Evolutionary conservation across 306 rosid genomes (phyloP), one percentile per base, ranked within the genome.

Genomic region (Vigna angularis): DNA sequence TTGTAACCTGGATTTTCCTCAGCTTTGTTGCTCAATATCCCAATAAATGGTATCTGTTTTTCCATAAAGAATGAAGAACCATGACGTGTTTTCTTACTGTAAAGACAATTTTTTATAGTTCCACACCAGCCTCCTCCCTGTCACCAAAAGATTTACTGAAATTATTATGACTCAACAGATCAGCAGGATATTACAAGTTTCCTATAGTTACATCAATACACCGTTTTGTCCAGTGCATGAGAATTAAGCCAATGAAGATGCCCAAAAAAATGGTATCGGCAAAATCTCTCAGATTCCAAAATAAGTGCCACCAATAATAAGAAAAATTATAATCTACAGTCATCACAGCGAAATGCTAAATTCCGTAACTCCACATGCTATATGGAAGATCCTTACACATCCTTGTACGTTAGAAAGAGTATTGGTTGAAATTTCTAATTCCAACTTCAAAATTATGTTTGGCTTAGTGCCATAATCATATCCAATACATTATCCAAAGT

Each of bases 51-150:
- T 48, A 93, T 84, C 30, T 88, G 84, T 73, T 91, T 93, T 80
- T 93, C 97, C 97, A 93, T 93, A 61, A 32, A 84, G 7, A 50
- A 53, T 2, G 98, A 93, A 40, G 97, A 93, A 79, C 96, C 97
- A 14, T 93, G 97, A 42, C 96, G 96, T 12, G 97, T 88, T 71
- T 85, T 91, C 85, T 90, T 91, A 79, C 97, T 89, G 62, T 81
- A 93, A 52, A 81, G 30, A 67, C 98, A 93, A 69, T 79, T 90
- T 78, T 85, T 83, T 11, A 87, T 63, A 24, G 87, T 87, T 80
- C 90, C 92, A 75, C 98, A 93, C 98, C 98, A 93, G 47, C 98
- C 96, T 40, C 98, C 97, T 66, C 98, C 98, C 96, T 92, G 70
- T 56, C 58, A 70, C 28, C 75, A 76, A 77, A 83, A 53, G 48